Percentiles rank a stretch among this genome's conserved stretches.
These are phyloP conservation scores for Sparassis latifolia DNA, from an alignment of 1,284 basidiomycete genomes.

Conservation along the genomic window DNA sequence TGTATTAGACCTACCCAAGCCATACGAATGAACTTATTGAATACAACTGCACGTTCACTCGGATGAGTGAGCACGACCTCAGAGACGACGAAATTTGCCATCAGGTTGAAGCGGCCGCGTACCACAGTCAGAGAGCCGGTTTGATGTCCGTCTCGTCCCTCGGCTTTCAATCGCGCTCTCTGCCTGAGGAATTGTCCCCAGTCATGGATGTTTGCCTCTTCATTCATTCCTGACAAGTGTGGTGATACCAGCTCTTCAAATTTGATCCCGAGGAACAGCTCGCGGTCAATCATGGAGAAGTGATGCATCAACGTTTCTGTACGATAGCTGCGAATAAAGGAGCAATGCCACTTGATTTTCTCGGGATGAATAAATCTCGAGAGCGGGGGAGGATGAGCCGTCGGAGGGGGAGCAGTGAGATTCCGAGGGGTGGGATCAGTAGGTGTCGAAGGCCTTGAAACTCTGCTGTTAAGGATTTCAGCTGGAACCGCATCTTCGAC, in stretches of 20 bases:
- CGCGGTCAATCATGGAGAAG: conserved; percentile 83
- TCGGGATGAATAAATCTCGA: conserved; percentile 11
- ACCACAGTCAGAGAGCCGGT: conserved; percentile 70
- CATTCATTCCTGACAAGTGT: conserved; percentile 52
- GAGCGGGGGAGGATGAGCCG: conserved; percentile 2
- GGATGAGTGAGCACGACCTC: conserved; percentile 72
- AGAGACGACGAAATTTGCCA: conserved; percentile 77
- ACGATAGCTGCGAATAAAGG: conserved; percentile 57
- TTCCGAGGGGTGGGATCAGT: conserved; percentile 10
- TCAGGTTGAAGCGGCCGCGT: conserved; percentile 83
- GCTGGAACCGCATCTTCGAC: conserved; percentile 57
- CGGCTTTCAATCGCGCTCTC: conserved; percentile 61
- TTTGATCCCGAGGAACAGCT: conserved; percentile 76
- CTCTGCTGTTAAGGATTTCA: conserved; percentile 58
- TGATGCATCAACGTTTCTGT: conserved; percentile 69
- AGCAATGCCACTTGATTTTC: conserved; percentile 41
- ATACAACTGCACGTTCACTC: conserved; percentile 58
- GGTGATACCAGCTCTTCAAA: conserved; percentile 78
- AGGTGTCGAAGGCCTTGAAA: conserved; percentile 28
- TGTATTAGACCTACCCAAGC: conserved; percentile 62
- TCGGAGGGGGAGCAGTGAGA: conserved; percentile 19
- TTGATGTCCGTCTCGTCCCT: conserved; percentile 48
- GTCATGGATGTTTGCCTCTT: conserved; percentile 69
- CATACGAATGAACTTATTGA: conserved; percentile 79
- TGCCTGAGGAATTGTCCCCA: conserved; percentile 82